Base-by-base conservation (phyloP, 768 basidiomycete genomes). In the Podaxis sp. region DNA sequence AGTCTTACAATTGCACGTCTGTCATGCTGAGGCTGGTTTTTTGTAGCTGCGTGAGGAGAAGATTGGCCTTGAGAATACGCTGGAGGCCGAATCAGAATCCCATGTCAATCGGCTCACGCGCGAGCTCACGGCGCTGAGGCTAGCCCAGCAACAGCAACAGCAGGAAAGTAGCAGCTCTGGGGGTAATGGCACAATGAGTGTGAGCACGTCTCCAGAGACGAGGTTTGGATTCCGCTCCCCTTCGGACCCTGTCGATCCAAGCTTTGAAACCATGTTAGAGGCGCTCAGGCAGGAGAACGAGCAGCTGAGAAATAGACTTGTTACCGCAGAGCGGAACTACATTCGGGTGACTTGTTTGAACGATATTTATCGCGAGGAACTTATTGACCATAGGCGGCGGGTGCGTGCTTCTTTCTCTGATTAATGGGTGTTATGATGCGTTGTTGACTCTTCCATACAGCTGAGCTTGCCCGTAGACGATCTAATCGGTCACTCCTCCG, bases 71-170 rank as follows among this genome's bases (percentile, higher is more conserved):
- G 92, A 93, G 73, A 93, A 93, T 70, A 83, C 79, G 1, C 82
- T 91, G 38, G 92, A 95, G 73, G 92, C 91, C 8, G 92, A 94
- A 73, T 89, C 85, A n/a, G 91, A 94, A 74, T 86, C 83, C 17
- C 91, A 93, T 75, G 92, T 93, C 62, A 93, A 92, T 67, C 77
- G 85, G 60, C 78, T 94, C 41, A 85, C 85, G 28, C 77, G 91
- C 51, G 90, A 94, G 72, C 76, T 94, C 36, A 80, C 84, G 22
- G 85, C 83, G 2, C 72, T 93, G 66, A 80, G 89, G 51, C 75
- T 84, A 2, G 84, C 81, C 2, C 88, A 89, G 67, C 82, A 80
- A 65, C 79, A 82, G 41, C 73, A 80, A 58, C 76, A 80, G 52
- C 58, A 68, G 66, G 64, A 71, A 13, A 44, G 58, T 8, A 49